A percentile compares a stretch with the other conserved stretches of the same genome.
Conservation (phyloP, 73 alveolate species). For the Symbiodinium natans region DNA sequence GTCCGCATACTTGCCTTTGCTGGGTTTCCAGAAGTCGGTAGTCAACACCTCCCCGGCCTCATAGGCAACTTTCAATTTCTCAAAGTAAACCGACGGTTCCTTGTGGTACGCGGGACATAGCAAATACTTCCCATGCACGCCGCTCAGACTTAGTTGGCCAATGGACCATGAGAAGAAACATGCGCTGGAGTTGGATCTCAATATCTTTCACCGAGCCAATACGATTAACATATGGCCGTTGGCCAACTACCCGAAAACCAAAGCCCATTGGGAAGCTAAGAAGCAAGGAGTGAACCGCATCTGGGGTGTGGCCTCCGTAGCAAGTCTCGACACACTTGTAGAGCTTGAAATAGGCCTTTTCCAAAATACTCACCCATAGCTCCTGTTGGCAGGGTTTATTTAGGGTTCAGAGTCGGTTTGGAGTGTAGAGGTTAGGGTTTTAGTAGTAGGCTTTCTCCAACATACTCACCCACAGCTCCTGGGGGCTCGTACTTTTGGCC, state of each 20-base stretch:
- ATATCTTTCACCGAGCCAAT: not conserved
- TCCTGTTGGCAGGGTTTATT: not conserved
- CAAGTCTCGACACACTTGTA: conserved; percentile 36
- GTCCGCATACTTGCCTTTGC: conserved; percentile 52
- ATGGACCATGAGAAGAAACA: not conserved
- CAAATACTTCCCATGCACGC: not conserved
- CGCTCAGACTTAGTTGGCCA: not conserved
- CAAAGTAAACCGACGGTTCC: not conserved
- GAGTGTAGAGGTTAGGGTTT: not conserved
- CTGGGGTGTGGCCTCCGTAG: not conserved
- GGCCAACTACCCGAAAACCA: not conserved
- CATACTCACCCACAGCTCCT: conserved; percentile 39
- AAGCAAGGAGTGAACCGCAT: conserved; percentile 19
- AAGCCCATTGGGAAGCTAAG: not conserved
- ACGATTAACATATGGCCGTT: not conserved
- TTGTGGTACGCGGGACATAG: no score
- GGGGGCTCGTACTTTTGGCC: no score
- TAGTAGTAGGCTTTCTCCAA: conserved; percentile 50
- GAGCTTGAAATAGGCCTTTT: conserved; percentile 67
- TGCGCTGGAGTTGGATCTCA: not conserved
- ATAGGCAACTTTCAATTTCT: not conserved
- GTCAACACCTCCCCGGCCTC: conserved; percentile 23
- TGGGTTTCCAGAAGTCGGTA: not conserved
- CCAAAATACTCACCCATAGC: conserved; percentile 38
- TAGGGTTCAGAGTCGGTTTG: no score